phyloP scores from a whole-genome alignment of 108 stramenopile genomes.

The Fistulifera solaris region DNA sequence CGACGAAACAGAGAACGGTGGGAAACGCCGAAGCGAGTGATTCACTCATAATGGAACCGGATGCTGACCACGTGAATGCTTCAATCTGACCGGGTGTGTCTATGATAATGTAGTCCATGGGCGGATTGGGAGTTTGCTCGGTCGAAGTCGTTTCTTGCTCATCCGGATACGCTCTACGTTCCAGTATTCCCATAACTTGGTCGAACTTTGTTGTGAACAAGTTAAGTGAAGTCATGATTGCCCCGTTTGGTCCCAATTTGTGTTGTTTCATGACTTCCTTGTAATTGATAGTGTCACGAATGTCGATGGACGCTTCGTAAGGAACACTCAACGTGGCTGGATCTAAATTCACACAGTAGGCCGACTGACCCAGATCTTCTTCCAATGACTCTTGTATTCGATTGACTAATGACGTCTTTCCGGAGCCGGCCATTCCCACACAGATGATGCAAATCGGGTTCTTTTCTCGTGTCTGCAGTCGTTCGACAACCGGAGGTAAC shows the following conservation, averaged over 20 bases:
- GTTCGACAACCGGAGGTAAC: slow-evolving; percentile 29
- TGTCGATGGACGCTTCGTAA: slow-evolving; percentile 94
- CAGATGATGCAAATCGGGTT: slow-evolving; percentile 72
- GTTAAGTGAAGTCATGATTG: slow-evolving; percentile 96
- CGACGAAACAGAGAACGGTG: slow-evolving; percentile 90
- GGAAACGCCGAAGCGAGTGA: slow-evolving; percentile 91
- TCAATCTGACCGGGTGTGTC: slow-evolving; percentile 99
- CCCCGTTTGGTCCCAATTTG: slow-evolving; percentile 97
- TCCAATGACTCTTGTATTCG: slow-evolving; percentile 55
- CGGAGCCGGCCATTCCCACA: slow-evolving; percentile 90
- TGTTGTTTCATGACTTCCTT: slow-evolving; percentile 97
- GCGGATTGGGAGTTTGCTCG: slow-evolving; percentile 3
- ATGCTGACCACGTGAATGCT: slow-evolving; percentile 99
- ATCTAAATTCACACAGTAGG: slow-evolving; percentile 95
- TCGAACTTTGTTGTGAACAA: slow-evolving; percentile 98
- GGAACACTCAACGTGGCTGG: slow-evolving; percentile 91
- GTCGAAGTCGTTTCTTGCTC: slow-evolving; percentile 3
- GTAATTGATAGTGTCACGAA: slow-evolving; percentile 98
- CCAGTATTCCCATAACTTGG: slow-evolving; percentile 91
- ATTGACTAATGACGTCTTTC: slow-evolving; percentile 83
- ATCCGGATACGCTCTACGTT: slow-evolving; percentile 53
- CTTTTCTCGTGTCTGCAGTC: slow-evolving; percentile 22
- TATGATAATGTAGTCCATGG: slow-evolving; percentile 79
- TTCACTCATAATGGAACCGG: slow-evolving; percentile 91
- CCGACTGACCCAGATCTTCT: slow-evolving; percentile 14